A percentile compares a stretch with the other conserved stretches of the same genome.
Evolutionary conservation across 2,329 filamentous ascomycete genomes (phyloP).

Genomic region (Thelonectria rubi): DNA sequence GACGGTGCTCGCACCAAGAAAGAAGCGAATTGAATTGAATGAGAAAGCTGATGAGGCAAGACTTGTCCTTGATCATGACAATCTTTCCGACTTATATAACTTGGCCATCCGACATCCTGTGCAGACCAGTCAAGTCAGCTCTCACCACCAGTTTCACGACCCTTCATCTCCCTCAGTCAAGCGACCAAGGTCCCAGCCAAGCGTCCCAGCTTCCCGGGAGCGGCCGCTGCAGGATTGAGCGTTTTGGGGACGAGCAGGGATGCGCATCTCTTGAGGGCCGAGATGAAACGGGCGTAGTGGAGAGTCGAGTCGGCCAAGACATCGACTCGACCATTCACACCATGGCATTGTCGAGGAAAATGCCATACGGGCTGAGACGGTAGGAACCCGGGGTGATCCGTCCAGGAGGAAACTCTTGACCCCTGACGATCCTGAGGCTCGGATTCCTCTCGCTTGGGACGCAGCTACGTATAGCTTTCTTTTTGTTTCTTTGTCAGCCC

Average conservation of each 20-base stretch:
- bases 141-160: background rate
- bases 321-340: background rate
- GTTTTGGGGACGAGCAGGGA: slow-evolving; percentile 14
- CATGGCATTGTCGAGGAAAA: background rate
- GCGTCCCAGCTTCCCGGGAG: slow-evolving; percentile 21
- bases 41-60: background rate
- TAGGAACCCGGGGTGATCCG: background rate
- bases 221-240: slow-evolving; percentile 30
- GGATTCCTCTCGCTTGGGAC: background rate
- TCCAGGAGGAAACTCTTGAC: background rate
- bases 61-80: too few species aligned
- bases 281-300: slow-evolving; percentile 32
- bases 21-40: slow-evolving; percentile 6
- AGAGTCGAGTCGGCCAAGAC: background rate
- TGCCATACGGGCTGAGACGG: background rate
- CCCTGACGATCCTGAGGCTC: background rate
- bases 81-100: slow-evolving; percentile 6
- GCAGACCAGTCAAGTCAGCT: slow-evolving; percentile 7
- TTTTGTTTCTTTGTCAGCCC: slow-evolving; percentile 1
- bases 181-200: slow-evolving; percentile 6
- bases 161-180: slow-evolving; percentile 36
- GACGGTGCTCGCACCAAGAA: slow-evolving; percentile 33
- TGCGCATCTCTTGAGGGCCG: slow-evolving; percentile 1
- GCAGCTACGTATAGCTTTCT: background rate
- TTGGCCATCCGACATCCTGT: too few species aligned